These are phyloP conservation scores for Neonothopanus nambi DNA, from an alignment of 1,284 basidiomycete species.

Conservation along the genomic window DNA sequence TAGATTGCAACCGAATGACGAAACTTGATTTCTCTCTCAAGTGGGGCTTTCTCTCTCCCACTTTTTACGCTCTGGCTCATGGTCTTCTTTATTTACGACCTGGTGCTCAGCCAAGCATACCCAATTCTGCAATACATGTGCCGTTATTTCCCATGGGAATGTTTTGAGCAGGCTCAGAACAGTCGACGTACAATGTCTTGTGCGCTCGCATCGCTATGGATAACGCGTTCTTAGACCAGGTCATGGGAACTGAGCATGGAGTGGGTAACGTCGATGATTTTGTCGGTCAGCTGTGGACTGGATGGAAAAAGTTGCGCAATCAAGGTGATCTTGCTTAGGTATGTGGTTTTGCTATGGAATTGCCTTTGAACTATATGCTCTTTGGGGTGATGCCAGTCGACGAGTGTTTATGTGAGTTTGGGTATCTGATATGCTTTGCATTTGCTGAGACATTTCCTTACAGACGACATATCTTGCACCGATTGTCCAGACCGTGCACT, in stretches of 20 bases:
- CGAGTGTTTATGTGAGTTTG: conserved; percentile 48
- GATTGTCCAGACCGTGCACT: conserved; percentile 51
- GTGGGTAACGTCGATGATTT: conserved; percentile 88
- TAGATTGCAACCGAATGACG: too few species aligned
- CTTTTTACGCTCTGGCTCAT: conserved; percentile 85
- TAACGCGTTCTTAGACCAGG: conserved; percentile 73
- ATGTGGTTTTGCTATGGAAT: conserved; percentile 9
- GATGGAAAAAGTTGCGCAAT: conserved; percentile 78
- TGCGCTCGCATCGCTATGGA: conserved; percentile 87
- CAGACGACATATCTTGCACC: conserved; percentile 51
- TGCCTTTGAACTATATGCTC: too few species aligned
- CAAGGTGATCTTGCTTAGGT: conserved; percentile 47
- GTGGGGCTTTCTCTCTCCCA: too few species aligned
- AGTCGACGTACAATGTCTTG: conserved; percentile 81
- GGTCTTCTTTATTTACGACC: conserved; percentile 83
- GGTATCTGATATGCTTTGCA: neutral
- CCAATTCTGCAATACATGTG: conserved; percentile 82
- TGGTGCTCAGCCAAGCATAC: conserved; percentile 44
- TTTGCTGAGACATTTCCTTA: neutral
- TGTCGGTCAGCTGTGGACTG: conserved; percentile 81
- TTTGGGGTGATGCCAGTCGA: too few species aligned
- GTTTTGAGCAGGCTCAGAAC: conserved; percentile 73
- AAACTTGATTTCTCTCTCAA: too few species aligned
- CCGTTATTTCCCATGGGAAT: conserved; percentile 80
- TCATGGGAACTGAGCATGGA: conserved; percentile 77